A percentile compares a stretch with the other conserved stretches of the same genome.
Conservation (phyloP, 495 filamentous ascomycete genomes). For the Penicillium robsamsonii region DNA sequence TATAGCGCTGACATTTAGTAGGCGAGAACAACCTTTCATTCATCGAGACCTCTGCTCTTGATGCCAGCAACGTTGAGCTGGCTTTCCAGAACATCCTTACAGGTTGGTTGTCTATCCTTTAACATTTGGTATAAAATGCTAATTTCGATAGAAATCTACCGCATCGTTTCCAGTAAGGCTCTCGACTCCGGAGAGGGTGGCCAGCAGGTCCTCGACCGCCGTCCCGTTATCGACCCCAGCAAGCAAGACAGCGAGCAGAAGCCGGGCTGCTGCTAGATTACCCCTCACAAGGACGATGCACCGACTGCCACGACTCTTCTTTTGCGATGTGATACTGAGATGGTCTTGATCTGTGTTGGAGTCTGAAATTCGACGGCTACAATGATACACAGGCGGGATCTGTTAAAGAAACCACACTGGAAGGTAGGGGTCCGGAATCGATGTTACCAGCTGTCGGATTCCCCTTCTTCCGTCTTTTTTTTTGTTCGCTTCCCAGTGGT, state of each 20-base stretch:
- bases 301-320: conserved; percentile 44
- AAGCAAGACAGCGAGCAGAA: conserved; percentile 73
- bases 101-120: conserved; percentile 55
- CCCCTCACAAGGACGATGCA: conserved; percentile 23
- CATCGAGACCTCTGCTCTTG: conserved; percentile 98
- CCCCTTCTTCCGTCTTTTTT: conserved; percentile 26
- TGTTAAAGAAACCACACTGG: conserved; percentile 35
- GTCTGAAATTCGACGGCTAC: conserved; percentile 41
- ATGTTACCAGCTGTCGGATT: conserved; percentile 31
- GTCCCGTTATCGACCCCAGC: conserved; percentile 75
- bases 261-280: conserved; percentile 80
- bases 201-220: conserved; percentile 69
- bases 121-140: conserved; percentile 2
- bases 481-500: conserved; percentile 21
- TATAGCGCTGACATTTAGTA: conserved; percentile 14
- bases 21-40: conserved; percentile 47
- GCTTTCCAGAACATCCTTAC: conserved; percentile 99
- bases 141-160: conserved; percentile 81
- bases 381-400: conserved; percentile 42
- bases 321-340: conserved; percentile 45
- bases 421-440: conserved; percentile 22
- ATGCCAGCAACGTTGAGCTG: conserved; percentile 98
- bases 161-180: conserved; percentile 97
- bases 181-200: conserved; percentile 79
- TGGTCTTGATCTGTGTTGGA: conserved; percentile 41